Percentiles rank a stretch among this genome's conserved stretches.
Evolutionary conservation across 1,284 basidiomycete species (phyloP).

Genomic region (Ganoderma meredithae): DNA sequence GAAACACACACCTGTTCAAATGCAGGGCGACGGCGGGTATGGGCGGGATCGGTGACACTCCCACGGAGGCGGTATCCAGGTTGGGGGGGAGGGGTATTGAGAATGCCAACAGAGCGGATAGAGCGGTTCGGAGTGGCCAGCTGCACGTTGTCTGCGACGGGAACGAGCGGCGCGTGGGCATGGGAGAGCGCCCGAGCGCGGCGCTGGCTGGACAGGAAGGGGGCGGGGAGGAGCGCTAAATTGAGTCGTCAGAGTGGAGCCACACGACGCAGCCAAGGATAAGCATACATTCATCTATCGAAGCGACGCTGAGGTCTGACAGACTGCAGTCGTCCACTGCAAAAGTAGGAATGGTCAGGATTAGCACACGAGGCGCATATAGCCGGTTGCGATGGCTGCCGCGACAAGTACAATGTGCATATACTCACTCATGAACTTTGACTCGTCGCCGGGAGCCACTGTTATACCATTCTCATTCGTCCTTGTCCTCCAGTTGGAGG

Average conservation of each 20-base stretch:
- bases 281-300: conserved; percentile 42
- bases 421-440: conserved; percentile 55
- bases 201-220: conserved; percentile 67
- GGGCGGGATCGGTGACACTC: conserved; percentile 75
- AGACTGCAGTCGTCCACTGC: conserved; percentile 38
- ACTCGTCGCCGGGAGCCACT: conserved; percentile 58
- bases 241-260: conserved; percentile 24
- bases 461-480: conserved; percentile 77
- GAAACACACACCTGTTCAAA: conserved; percentile 44
- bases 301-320: conserved; percentile 38
- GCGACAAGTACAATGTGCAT: conserved; percentile 27
- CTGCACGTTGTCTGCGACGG: conserved; percentile 38
- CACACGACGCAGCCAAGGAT: conserved; percentile 3
- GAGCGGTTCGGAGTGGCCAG: conserved; percentile 44
- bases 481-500: conserved; percentile 75
- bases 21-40: conserved; percentile 62
- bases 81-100: conserved; percentile 76
- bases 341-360: conserved; percentile 15
- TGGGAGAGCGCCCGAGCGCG: conserved; percentile 59
- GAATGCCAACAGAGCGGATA: conserved; percentile 37
- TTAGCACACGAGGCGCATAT: conserved; percentile 12
- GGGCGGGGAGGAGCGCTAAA: conserved; percentile 65
- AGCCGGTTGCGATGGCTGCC: conserved; percentile 10
- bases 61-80: conserved; percentile 70
- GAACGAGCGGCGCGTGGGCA: conserved; percentile 38